Conservation (phyloP, 2,329 filamentous ascomycete genomes). For the Aspergillus vadensis region DNA sequence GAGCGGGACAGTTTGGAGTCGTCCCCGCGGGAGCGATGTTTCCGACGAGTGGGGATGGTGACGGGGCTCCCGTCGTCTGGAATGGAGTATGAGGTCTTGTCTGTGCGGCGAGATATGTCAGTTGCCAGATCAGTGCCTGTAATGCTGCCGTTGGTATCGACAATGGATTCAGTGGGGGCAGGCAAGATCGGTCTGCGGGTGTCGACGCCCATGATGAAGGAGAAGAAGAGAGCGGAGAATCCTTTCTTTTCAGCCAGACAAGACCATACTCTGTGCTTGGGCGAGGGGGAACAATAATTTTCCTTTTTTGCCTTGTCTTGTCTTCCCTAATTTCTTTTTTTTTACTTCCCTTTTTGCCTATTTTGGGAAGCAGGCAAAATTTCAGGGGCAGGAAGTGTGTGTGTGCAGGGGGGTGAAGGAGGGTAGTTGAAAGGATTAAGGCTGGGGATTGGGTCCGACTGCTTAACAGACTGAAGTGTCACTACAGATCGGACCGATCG, state of each 20-base stretch:
- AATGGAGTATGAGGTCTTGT: constrained; percentile 54
- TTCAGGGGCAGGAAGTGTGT: constrained; percentile 9
- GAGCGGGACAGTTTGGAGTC: constrained; percentile 54
- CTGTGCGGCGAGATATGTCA: constrained; percentile 53
- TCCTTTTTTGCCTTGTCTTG: constrained; percentile 10
- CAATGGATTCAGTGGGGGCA: constrained; percentile 53
- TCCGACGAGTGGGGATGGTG: constrained; percentile 73
- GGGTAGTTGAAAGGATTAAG: neutral
- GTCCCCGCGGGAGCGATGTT: constrained; percentile 60
- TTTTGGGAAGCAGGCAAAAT: neutral
- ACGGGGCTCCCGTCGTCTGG: constrained; percentile 70
- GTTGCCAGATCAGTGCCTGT: constrained; percentile 52
- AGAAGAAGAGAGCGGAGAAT: constrained; percentile 19
- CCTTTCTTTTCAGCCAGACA: constrained; percentile 32
- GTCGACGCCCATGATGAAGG: constrained; percentile 51
- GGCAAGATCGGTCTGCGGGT: constrained; percentile 52
- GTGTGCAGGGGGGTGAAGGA: constrained; percentile 4
- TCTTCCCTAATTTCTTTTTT: neutral
- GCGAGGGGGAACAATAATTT: neutral
- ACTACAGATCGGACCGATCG: constrained; percentile 25
- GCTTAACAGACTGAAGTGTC: constrained; percentile 22
- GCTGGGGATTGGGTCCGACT: constrained; percentile 13
- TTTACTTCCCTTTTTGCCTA: constrained; percentile 2
- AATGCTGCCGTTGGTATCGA: constrained; percentile 48
- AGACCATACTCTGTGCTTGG: constrained; percentile 37